Base-by-base conservation (phyloP, 345 rosid genomes). In the Xanthoceras sorbifolium region DNA sequence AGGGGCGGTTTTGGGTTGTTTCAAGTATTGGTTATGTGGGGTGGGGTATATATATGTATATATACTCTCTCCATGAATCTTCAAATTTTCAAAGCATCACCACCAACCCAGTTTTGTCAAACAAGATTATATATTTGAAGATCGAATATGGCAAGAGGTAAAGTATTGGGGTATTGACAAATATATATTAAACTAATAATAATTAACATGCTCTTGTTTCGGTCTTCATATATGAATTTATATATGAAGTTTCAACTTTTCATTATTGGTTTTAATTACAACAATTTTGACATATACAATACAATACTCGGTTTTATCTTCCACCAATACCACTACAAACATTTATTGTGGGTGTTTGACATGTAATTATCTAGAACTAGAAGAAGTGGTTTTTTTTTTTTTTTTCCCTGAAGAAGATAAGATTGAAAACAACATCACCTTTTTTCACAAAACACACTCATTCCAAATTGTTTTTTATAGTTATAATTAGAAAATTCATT, bases 1-100 rank as follows among this genome's bases (percentile, higher is more conserved):
- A 50, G 82, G 90, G 90, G 87, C 85, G 83, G 50, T 26, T 67
- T 69, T 31, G 55, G 71, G 64, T 75, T 77, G 85, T 78, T 73
- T 86, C 60, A 32, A 61, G 11, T 5, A 32, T 60, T 54, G 9
- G 77, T 78, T 68, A 7, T 17, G 7, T 28, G n/a, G 42, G 60
- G 38, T 54, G 62, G 86, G 18, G 5, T 25, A 15, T 0, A 1
- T 9, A 12, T 15, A 6, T 14, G 10, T 18, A 9, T 20, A 2
- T 5, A 14, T 11, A 0, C 17, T 10, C 50, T 44, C 52, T 67
- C 59, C 52, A 68, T 14, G 15, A 15, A 52, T 26, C 63, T 65
- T 50, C 32, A 11, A 78, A 31, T 22, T 17, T 78, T 29, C 59
- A 28, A 59, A 9, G 18, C 67, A 42, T 60, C 59, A 77, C 69